These are phyloP conservation scores for Diplocarpon rosae DNA, from an alignment of 2,329 filamentous ascomycete species.

Conservation along the genomic window DNA sequence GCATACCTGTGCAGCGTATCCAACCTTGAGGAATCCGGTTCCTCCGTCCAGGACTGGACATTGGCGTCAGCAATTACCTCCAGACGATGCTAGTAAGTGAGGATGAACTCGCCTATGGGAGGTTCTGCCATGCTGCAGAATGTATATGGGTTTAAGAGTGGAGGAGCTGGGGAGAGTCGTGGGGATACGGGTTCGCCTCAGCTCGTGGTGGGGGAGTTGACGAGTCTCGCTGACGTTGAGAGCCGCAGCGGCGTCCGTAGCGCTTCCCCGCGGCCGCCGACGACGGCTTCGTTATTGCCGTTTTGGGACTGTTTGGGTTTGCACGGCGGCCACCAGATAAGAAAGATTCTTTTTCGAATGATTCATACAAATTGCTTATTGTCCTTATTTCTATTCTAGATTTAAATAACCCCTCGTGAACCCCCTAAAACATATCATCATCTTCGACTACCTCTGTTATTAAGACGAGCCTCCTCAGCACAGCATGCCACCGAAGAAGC, in stretches of 20 bases:
- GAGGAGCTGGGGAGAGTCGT: conserved; percentile 8
- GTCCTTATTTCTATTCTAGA: neutral
- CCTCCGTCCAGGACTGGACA: conserved; percentile 90
- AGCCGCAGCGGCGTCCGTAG: conserved; percentile 6
- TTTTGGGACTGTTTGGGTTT: conserved; percentile 7
- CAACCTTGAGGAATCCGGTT: conserved; percentile 98
- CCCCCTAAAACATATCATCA: neutral
- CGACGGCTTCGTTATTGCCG: conserved; percentile 12
- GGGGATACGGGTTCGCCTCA: conserved; percentile 10
- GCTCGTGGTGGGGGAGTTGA: conserved; percentile 11
- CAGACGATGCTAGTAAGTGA: neutral
- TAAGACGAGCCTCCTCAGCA: neutral
- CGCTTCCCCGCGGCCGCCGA: conserved; percentile 11
- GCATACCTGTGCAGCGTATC: conserved; percentile 80
- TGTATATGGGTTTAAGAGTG: conserved; percentile 8
- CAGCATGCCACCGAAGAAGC: conserved; percentile 1
- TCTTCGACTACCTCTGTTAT: neutral
- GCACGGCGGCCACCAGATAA: neutral
- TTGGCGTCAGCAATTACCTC: conserved; percentile 13
- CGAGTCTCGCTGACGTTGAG: conserved; percentile 13
- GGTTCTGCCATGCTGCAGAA: conserved; percentile 27
- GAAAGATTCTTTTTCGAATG: neutral
- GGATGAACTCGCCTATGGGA: conserved; percentile 28
- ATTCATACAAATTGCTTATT: too few relatives aligned
- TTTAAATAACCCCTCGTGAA: neutral